Conservation (phyloP, 371 early-diverging fungal species). For the Mucor racemosus region DNA sequence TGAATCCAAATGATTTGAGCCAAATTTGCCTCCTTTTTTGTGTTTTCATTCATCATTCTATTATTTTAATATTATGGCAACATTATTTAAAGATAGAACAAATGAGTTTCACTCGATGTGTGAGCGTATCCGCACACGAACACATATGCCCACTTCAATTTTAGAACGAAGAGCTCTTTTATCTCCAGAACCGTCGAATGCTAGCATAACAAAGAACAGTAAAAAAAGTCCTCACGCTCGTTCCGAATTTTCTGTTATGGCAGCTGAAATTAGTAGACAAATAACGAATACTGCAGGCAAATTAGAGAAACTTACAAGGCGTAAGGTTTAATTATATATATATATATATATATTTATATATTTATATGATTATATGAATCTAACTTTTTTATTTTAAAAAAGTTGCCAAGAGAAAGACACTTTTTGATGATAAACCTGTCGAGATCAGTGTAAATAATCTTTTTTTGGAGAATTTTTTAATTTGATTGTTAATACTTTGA, state of each 20-base stretch:
- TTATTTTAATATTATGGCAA: constrained; percentile 1
- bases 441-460: constrained; percentile 66
- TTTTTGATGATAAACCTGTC: constrained; percentile 77
- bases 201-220: constrained; percentile 16
- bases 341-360: too few species aligned
- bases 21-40: neutral
- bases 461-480: too few species aligned
- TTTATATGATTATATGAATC: too few species aligned
- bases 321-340: constrained; percentile 46
- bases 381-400: neutral
- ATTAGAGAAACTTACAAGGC: constrained; percentile 68
- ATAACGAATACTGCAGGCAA: constrained; percentile 68
- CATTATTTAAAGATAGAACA: constrained; percentile 55
- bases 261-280: constrained; percentile 67
- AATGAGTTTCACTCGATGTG: constrained; percentile 57
- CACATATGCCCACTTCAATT: constrained; percentile 24
- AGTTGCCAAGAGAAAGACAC: constrained; percentile 78
- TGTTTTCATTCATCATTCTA: neutral
- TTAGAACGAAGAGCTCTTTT: constrained; percentile 47
- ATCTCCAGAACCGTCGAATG: constrained; percentile 20
- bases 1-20: neutral
- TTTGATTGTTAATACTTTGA: neutral
- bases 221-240: constrained; percentile 30
- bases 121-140: constrained; percentile 49
- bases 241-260: constrained; percentile 67